Percentiles rank a stretch among this genome's conserved stretches.
Evolutionary conservation across 2,329 filamentous ascomycete genomes (phyloP).

Genomic region (Diaporthe sp.): DNA sequence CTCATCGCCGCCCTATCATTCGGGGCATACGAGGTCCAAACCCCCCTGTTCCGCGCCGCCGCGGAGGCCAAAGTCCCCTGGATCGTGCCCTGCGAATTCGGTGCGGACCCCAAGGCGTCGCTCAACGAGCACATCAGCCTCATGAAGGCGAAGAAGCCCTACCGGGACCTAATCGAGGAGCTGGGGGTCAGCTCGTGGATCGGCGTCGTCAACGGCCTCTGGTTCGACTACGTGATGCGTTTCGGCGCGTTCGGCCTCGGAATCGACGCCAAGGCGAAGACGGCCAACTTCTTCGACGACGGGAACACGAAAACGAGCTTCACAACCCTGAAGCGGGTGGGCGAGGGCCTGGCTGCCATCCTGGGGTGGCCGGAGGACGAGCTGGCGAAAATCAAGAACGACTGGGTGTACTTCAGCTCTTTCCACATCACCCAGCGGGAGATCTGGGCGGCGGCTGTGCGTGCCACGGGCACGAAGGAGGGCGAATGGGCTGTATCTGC

Average conservation of each 20-base stretch:
- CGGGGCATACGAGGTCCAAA: background rate
- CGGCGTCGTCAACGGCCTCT: conserved; percentile 50
- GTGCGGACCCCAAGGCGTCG: conserved; percentile 45
- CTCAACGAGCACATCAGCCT: conserved; percentile 43
- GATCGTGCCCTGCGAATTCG: conserved; percentile 51
- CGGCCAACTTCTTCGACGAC: conserved; percentile 49
- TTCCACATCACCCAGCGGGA: conserved; percentile 52
- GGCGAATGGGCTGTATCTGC: background rate
- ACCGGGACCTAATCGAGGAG: conserved; percentile 48
- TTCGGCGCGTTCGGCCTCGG: conserved; percentile 49
- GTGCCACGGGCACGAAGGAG: conserved; percentile 48
- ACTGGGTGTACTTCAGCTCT: conserved; percentile 51
- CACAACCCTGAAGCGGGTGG: conserved; percentile 50
- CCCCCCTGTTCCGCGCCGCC: conserved; percentile 49
- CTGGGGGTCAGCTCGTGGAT: conserved; percentile 51
- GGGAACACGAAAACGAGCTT: conserved; percentile 48
- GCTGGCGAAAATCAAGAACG: conserved; percentile 48
- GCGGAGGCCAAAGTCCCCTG: conserved; percentile 49
- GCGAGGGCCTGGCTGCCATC: conserved; percentile 51
- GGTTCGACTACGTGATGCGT: conserved; percentile 50
- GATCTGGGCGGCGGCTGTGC: conserved; percentile 51
- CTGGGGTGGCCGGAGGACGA: conserved; percentile 52
- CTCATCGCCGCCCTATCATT: background rate
- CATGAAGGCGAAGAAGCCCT: conserved; percentile 46
- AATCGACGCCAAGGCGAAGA: conserved; percentile 47